Percentiles rank a stretch among this genome's conserved stretches.
These are phyloP conservation scores for Syncephalis fuscata DNA, from an alignment of 371 early-diverging fungal genomes.

Conservation along the genomic window DNA sequence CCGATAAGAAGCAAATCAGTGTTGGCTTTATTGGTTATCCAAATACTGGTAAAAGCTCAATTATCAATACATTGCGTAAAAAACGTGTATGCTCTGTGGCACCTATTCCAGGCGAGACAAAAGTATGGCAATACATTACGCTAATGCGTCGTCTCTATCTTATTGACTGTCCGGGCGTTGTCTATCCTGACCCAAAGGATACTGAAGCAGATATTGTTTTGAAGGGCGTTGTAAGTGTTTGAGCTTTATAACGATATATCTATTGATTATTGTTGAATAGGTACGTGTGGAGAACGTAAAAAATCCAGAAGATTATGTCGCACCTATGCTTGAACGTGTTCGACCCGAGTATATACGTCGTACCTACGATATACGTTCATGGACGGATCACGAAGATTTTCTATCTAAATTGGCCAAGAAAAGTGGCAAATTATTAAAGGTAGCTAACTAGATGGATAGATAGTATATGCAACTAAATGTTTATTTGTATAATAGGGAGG, in stretches of 20 bases:
- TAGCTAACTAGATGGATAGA: background rate
- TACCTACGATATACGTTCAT: constrained; percentile 76
- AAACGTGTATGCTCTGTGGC: constrained; percentile 98
- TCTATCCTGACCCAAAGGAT: constrained; percentile 75
- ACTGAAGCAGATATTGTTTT: constrained; percentile 92
- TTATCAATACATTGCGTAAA: constrained; percentile 95
- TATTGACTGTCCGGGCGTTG: constrained; percentile 99
- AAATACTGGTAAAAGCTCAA: constrained; percentile 91
- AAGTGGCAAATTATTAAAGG: constrained; percentile 86
- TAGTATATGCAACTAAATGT: background rate
- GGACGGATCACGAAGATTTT: constrained; percentile 80
- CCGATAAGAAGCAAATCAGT: constrained; percentile 94
- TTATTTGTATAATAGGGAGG: constrained; percentile 43
- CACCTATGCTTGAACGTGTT: constrained; percentile 69
- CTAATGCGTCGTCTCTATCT: constrained; percentile 97
- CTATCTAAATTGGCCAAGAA: constrained; percentile 76
- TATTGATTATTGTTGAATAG: constrained; percentile 5
- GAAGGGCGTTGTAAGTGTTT: constrained; percentile 69
- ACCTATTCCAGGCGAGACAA: constrained; percentile 99
- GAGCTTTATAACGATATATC: background rate
- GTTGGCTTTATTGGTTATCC: constrained; percentile 98
- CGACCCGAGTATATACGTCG: constrained; percentile 75
- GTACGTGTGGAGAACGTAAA: constrained; percentile 91
- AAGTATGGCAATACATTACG: constrained; percentile 99
- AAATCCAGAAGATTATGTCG: constrained; percentile 89